Conservation (phyloP, 2,329 filamentous ascomycete genomes). For the Teratosphaeria nubilosa region DNA sequence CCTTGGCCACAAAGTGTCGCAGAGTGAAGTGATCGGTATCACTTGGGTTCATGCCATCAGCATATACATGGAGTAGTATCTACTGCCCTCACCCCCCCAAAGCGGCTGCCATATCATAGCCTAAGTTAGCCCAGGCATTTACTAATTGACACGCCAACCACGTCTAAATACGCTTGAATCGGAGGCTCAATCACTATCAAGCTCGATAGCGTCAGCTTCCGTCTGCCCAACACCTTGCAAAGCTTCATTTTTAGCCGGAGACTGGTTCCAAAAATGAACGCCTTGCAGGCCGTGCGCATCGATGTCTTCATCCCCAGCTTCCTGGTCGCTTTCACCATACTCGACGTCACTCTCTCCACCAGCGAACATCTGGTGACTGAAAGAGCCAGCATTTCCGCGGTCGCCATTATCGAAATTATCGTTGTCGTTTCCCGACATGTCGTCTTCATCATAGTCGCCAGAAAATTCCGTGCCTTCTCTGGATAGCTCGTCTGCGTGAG, state of each 20-base stretch:
- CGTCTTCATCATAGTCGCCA: neutral
- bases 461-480: neutral
- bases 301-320: constrained; percentile 3
- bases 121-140: neutral
- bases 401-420: constrained; percentile 9
- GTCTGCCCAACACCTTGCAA: constrained; percentile 11
- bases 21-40: too few relatives aligned
- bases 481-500: neutral
- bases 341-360: constrained; percentile 7
- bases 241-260: constrained; percentile 6
- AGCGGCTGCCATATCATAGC: neutral
- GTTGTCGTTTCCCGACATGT: constrained; percentile 1
- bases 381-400: neutral
- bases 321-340: constrained; percentile 3
- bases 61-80: too few relatives aligned
- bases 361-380: constrained; percentile 4
- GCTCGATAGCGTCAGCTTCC: constrained; percentile 17
- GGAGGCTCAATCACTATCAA: constrained; percentile 15
- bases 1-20: too few relatives aligned
- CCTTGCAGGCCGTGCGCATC: constrained; percentile 4
- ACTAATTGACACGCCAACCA: neutral
- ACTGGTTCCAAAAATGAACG: neutral
- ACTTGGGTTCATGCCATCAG: too few relatives aligned
- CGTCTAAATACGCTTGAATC: neutral
- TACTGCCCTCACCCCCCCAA: too few relatives aligned